Evolutionary conservation across 148 eudicot genomes (phyloP), one percentile per base, ranked within the genome.

Genomic region (Chenopodium formosanum): DNA sequence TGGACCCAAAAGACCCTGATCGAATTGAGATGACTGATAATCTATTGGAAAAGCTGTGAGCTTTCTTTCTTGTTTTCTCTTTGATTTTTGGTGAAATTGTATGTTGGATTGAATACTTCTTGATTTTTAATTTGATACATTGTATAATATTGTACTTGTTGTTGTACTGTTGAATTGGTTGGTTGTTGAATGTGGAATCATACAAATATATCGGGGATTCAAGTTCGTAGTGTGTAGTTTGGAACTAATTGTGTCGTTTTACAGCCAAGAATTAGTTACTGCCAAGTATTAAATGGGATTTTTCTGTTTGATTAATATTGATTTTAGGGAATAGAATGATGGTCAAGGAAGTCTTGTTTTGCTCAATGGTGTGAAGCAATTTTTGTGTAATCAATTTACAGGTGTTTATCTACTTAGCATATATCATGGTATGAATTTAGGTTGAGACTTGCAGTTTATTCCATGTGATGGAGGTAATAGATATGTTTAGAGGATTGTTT

Each of bases 1-100:
- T 93, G 97, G 93, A 97, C 71, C 82, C 92, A 0, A 90, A 88
- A 86, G 99, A 97, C 85, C 98, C 97, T 52, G 89, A 19, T 81
- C 88, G 98, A 68, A 84, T 94, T 73, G 89, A 97, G 85, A 94
- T 94, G 94, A 94, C 98, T 0, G 91, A 91, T 76, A 83, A 88
- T 29, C 93, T 97, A 19, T 88, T 97, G 63, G 93, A 97, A 75
- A 97, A 97, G 83, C 91, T 97, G 98, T 97, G 82, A 92, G 95
- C 66, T 67, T 73, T 70, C n/a, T 27, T 44, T 65, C 31, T 62
- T 74, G 4, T 48, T 37, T 50, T 53, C 9, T 62, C 25, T 62
- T 20, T 5, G 22, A 20, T 58, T 52, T 52, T 52, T 10, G 37
- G 37, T 50, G 56, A 6, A 2, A 17, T 34, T 34, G 37, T 34